Evolutionary conservation across 2,329 filamentous ascomycete genomes (phyloP).

Genomic region (Chaetoscypha palmicola): DNA sequence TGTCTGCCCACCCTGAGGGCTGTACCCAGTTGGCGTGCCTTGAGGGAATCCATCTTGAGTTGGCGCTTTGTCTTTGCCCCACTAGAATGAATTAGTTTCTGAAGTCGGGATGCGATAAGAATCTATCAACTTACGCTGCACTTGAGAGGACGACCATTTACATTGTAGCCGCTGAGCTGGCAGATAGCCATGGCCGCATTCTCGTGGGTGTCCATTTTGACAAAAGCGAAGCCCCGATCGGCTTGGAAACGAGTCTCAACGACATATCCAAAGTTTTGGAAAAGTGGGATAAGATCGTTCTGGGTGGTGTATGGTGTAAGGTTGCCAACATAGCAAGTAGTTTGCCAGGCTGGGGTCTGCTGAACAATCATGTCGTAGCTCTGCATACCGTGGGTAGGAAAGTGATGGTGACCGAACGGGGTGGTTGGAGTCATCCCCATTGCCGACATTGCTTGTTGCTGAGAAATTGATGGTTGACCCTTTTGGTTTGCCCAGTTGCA

Average conservation of each 20-base stretch:
- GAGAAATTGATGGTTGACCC: conserved; percentile 96
- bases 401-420: conserved; percentile 94
- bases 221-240: conserved; percentile 94
- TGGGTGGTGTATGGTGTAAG: conserved; percentile 96
- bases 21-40: conserved; percentile 63
- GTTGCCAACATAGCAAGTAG: conserved; percentile 96
- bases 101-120: conserved; percentile 6
- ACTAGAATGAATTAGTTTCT: conserved; percentile 50
- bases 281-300: conserved; percentile 92
- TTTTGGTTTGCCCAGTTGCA: conserved; percentile 99
- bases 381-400: conserved; percentile 91
- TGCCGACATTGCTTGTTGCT: conserved; percentile 92
- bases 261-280: conserved; percentile 97
- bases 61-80: conserved; percentile 97
- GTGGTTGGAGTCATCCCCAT: conserved; percentile 99
- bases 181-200: conserved; percentile 98
- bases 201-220: conserved; percentile 99
- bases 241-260: conserved; percentile 97
- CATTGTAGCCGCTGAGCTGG: conserved; percentile 94
- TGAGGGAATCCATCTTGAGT: conserved; percentile 65
- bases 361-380: conserved; percentile 96
- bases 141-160: conserved; percentile 93
- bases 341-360: conserved; percentile 97
- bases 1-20: conserved; percentile 67
- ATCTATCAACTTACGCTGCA: conserved; percentile 73